phyloP scores from a whole-genome alignment of 768 basidiomycete genomes.

The Xerocomellus dryophilus region DNA sequence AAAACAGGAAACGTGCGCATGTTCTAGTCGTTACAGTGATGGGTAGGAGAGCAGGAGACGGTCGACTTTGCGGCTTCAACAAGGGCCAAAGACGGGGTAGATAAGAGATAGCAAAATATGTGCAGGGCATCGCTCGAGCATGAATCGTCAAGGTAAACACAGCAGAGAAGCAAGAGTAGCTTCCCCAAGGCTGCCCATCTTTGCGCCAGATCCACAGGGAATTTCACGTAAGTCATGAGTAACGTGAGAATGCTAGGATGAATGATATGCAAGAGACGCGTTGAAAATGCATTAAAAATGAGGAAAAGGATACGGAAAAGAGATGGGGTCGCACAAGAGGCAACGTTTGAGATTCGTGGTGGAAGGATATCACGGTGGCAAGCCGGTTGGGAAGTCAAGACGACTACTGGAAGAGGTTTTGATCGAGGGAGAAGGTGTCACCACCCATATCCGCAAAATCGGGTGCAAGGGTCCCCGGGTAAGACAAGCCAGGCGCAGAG shows the following conservation, averaged over 20 bases:
- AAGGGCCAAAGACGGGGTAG: constrained; percentile 9
- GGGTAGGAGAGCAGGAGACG: constrained; percentile 18
- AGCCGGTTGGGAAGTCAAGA: constrained; percentile 19
- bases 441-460: constrained; percentile 42
- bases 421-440: constrained; percentile 40
- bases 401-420: constrained; percentile 48
- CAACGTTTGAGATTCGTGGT: constrained; percentile 27
- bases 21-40: constrained; percentile 69
- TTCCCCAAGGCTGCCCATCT: constrained; percentile 13
- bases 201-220: constrained; percentile 14
- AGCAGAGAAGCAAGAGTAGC: constrained; percentile 10
- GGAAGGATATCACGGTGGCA: constrained; percentile 14
- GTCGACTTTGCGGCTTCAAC: constrained; percentile 21
- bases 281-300: constrained; percentile 31
- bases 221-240: constrained; percentile 21
- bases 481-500: constrained; percentile 40
- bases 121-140: constrained; percentile 25
- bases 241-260: constrained; percentile 26
- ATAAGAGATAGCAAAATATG: constrained; percentile 11
- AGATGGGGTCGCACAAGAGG: constrained; percentile 30
- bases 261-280: constrained; percentile 35
- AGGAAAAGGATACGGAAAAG: constrained; percentile 22
- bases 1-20: constrained; percentile 46
- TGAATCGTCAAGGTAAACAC: constrained; percentile 24
- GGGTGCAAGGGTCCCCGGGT: constrained; percentile 31